These are phyloP conservation scores for Leptographium galeiforme DNA, from an alignment of 2,329 filamentous ascomycete species.

Conservation along the genomic window DNA sequence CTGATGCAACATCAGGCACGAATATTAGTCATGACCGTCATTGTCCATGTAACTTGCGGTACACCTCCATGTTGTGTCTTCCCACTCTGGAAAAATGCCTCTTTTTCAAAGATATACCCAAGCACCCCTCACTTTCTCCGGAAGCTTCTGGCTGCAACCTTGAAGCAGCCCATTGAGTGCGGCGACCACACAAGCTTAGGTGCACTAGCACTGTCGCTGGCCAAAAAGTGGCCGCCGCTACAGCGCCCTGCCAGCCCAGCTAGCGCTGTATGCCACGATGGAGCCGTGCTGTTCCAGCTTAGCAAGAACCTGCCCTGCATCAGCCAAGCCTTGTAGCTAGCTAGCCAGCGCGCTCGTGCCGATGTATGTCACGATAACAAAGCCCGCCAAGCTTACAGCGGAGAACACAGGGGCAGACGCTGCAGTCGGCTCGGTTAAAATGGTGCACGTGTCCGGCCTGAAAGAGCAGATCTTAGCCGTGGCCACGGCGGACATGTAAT, in stretches of 20 bases:
- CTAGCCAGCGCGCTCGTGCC: slow-evolving; percentile 22
- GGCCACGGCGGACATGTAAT: slow-evolving; percentile 61
- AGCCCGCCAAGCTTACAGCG: slow-evolving; percentile 85
- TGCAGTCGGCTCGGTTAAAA: slow-evolving; percentile 60
- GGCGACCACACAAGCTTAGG: slow-evolving; percentile 34
- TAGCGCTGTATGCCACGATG: slow-evolving; percentile 80
- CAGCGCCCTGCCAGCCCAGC: slow-evolving; percentile 22
- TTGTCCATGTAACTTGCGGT: too few species aligned
- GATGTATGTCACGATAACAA: slow-evolving; percentile 77
- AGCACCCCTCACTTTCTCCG: too few species aligned
- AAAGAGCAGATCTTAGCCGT: slow-evolving; percentile 70
- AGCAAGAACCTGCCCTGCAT: slow-evolving; percentile 68
- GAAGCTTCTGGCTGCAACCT: not conserved
- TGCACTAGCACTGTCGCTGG: slow-evolving; percentile 65
- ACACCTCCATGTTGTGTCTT: too few species aligned
- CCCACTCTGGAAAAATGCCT: too few species aligned
- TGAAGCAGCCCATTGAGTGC: not conserved
- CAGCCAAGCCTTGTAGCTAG: slow-evolving; percentile 57
- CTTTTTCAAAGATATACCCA: too few species aligned
- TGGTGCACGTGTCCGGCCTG: slow-evolving; percentile 58
- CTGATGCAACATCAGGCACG: too few species aligned
- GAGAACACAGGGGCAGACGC: slow-evolving; percentile 61
- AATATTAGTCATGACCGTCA: too few species aligned
- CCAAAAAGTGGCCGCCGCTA: slow-evolving; percentile 66
- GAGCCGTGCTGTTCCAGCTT: slow-evolving; percentile 65